Base-by-base conservation (phyloP, 2,329 filamentous ascomycete species). In the Fusarium sp. region DNA sequence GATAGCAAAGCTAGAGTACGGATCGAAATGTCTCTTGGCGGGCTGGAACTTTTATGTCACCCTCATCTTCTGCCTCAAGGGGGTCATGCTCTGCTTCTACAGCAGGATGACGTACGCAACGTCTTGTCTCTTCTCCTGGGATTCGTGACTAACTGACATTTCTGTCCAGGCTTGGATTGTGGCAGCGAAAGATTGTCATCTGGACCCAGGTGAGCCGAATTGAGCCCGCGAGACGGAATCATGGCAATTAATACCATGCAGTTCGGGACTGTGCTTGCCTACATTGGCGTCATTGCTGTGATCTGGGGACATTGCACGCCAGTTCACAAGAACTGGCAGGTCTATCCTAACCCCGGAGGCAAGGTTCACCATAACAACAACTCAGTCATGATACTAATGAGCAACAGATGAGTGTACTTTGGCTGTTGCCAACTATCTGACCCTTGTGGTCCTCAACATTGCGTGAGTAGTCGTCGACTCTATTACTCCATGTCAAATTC, bases 51-150 rank as follows among this genome's bases (percentile, higher is more conserved):
- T 79, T 54, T 84, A 84, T 58, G 76, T 81, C 7, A 79, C 79
- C 6, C 68, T 84, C 15, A 83, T 84, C 16, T 84, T 82, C 80
- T 70, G 76, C 48, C 73, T 84, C 27, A 84, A 84, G 62, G 80
- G 77, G 6, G 81, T 80, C 64, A 82, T 83, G 71, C 68, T 84
- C n/a, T 83, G 79, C 62, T 81, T 83, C 60, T 83, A 82, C 65
- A 75, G 78, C 48, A 78, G 82, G 43, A 76, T 84, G 64, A 84
- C 82, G 82, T 83, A 75, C 48, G 80, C 12, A 37, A 4, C 18
- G 4, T 69, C 12, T 16, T 36, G 16, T 13, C 3, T 15, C 7
- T 6, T 16, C 39, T 15, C 6, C 10, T 4, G 18, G 18, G 0
- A 1, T 4, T 10, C 5, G 18, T 23, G 9, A 3, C 7, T 28